Evolutionary conservation across 2,329 filamentous ascomycete species (phyloP).

Genomic region (Fusarium avenaceum): DNA sequence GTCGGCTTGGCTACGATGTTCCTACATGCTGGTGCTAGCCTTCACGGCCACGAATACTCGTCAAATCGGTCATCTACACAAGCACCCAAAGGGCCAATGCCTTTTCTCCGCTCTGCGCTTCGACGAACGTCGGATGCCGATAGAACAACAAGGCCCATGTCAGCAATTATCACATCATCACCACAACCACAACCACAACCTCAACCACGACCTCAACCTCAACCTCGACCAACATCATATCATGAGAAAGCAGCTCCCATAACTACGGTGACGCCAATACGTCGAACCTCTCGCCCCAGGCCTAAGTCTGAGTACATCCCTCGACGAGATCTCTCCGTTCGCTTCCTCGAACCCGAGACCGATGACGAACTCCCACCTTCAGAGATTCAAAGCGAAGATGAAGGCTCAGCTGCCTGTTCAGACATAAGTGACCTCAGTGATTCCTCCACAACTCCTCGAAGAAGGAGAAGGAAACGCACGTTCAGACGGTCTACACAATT

Average conservation of each 20-base stretch:
- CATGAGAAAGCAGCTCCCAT: constrained; percentile 43
- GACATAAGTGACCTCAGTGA: constrained; percentile 63
- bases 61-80: constrained; percentile 52
- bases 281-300: constrained; percentile 45
- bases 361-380: constrained; percentile 44
- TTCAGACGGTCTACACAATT: constrained; percentile 72
- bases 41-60: constrained; percentile 73
- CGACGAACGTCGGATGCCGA: constrained; percentile 53
- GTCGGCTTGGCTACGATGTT: constrained; percentile 62
- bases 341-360: constrained; percentile 59
- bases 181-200: constrained; percentile 33
- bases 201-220: not conserved
- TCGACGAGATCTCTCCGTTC: constrained; percentile 60
- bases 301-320: constrained; percentile 58
- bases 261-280: constrained; percentile 30
- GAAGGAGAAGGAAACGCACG: constrained; percentile 59
- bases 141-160: constrained; percentile 33
- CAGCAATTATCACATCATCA: constrained; percentile 26
- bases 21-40: constrained; percentile 69
- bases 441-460: constrained; percentile 56
- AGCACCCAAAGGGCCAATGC: constrained; percentile 54
- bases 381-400: constrained; percentile 62
- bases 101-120: constrained; percentile 60
- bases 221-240: constrained; percentile 45
- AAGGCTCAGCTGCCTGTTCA: constrained; percentile 58